A percentile compares a stretch with the other conserved stretches of the same genome.
Conservation (phyloP, 768 basidiomycete genomes). For the Boletus rufocinnamomeus region DNA sequence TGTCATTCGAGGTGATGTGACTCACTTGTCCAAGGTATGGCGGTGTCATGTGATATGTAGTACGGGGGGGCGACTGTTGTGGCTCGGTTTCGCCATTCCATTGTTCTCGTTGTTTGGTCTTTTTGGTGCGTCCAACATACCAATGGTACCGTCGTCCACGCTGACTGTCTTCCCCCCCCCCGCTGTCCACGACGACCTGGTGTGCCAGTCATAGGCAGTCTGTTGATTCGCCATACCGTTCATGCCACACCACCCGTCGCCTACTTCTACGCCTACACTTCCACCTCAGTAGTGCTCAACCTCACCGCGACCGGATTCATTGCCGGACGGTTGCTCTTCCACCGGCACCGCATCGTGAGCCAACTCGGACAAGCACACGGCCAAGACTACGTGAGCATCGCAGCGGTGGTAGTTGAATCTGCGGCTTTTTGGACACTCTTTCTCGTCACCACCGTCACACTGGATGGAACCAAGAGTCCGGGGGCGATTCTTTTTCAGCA, state of each 20-base stretch:
- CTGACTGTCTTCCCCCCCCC: not conserved
- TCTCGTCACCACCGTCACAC: constrained; percentile 42
- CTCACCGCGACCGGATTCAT: constrained; percentile 33
- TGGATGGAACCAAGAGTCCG: constrained; percentile 41
- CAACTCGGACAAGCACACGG: constrained; percentile 39
- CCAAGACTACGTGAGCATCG: constrained; percentile 39
- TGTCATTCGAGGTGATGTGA: not conserved
- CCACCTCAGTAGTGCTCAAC: constrained; percentile 31
- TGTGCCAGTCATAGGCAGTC: not conserved
- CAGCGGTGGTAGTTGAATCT: constrained; percentile 44
- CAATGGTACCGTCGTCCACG: not conserved
- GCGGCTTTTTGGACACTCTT: constrained; percentile 45
- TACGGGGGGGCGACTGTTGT: constrained; percentile 33
- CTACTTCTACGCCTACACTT: constrained; percentile 27
- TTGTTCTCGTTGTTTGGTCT: constrained; percentile 40
- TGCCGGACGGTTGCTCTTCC: constrained; percentile 26
- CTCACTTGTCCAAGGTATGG: constrained; percentile 39
- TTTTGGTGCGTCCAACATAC: constrained; percentile 37
- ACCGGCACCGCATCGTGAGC: constrained; percentile 24
- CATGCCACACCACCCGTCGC: not conserved
- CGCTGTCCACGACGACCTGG: not conserved
- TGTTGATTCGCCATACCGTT: constrained; percentile 32
- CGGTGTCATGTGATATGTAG: constrained; percentile 50
- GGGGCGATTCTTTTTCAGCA: constrained; percentile 42
- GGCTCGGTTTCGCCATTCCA: constrained; percentile 40